Conservation (phyloP, 441 rosid species). For the Flueggea neowawraea region DNA sequence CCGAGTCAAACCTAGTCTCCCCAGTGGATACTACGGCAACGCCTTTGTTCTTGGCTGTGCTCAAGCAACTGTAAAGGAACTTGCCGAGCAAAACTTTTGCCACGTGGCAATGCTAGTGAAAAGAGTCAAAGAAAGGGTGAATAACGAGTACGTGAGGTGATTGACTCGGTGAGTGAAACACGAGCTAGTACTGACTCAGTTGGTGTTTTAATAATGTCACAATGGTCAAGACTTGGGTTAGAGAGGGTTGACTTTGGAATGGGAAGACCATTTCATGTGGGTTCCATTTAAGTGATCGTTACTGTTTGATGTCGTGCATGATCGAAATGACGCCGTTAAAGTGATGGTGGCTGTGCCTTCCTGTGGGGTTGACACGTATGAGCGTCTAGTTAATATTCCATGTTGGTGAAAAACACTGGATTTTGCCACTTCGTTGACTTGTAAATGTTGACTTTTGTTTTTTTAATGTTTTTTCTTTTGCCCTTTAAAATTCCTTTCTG, state of each 20-base stretch:
- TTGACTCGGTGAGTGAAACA: slow-evolving; percentile 50
- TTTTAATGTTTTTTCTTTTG: no score
- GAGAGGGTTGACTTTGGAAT: slow-evolving; percentile 76
- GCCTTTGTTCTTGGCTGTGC: slow-evolving; percentile 81
- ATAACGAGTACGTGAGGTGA: slow-evolving; percentile 47
- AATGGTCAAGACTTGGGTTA: slow-evolving; percentile 86
- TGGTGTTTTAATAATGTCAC: slow-evolving; percentile 67
- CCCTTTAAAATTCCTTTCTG: no score
- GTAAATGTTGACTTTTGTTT: slow-evolving; percentile 33
- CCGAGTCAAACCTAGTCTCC: slow-evolving; percentile 67
- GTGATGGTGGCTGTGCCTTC: slow-evolving; percentile 77
- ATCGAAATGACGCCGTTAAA: slow-evolving; percentile 54
- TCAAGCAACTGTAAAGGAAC: slow-evolving; percentile 46
- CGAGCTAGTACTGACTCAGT: slow-evolving; percentile 65
- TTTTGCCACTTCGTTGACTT: slow-evolving; percentile 46
- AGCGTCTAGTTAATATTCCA: slow-evolving; percentile 44
- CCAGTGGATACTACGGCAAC: slow-evolving; percentile 74
- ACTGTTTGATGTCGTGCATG: slow-evolving; percentile 52
- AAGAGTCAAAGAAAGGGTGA: slow-evolving; percentile 61
- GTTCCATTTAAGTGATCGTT: slow-evolving; percentile 60
- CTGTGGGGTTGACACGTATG: slow-evolving; percentile 54
- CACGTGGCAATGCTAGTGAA: slow-evolving; percentile 53
- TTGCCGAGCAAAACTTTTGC: slow-evolving; percentile 54
- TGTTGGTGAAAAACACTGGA: slow-evolving; percentile 21
- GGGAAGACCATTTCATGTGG: slow-evolving; percentile 62